Evolutionary conservation across 1,139 yeast genomes (phyloP).

Genomic region (Schizosaccharomyces versatilis): DNA sequence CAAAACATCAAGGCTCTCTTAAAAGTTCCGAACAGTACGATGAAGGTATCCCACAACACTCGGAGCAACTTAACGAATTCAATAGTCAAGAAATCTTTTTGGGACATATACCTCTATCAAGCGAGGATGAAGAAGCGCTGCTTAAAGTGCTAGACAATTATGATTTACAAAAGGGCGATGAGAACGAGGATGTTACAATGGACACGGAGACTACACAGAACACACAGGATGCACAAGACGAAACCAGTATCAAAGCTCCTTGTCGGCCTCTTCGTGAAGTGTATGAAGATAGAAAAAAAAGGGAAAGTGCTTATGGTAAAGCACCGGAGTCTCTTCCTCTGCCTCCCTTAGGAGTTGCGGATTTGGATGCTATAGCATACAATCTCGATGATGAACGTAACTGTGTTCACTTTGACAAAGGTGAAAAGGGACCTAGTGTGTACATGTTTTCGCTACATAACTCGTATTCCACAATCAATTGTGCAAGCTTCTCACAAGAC

Average conservation of each 20-base stretch:
- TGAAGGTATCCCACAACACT: conserved; percentile 42
- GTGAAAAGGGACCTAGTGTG: conserved; percentile 79
- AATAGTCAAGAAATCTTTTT: conserved; percentile 54
- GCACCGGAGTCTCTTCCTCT: conserved; percentile 46
- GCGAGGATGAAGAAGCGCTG: conserved; percentile 63
- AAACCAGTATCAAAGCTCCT: conserved; percentile 30
- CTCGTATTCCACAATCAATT: conserved; percentile 58
- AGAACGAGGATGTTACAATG: no score
- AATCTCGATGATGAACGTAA: conserved; percentile 66
- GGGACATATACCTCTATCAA: conserved; percentile 68
- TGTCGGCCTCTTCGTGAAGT: conserved; percentile 29
- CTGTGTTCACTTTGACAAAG: conserved; percentile 37
- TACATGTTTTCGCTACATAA: conserved; percentile 97
- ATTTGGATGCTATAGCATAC: conserved; percentile 54
- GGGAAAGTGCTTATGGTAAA: conserved; percentile 41
- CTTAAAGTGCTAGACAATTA: conserved; percentile 38
- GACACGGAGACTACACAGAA: no score
- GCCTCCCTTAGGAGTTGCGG: conserved; percentile 61
- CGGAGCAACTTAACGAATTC: conserved; percentile 32
- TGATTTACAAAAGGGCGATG: no score
- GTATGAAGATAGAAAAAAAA: conserved; percentile 22
- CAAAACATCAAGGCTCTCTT: conserved; percentile 18
- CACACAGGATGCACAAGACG: no score
- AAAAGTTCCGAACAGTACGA: conserved; percentile 25
- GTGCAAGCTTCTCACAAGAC: conserved; percentile 68